A percentile compares a stretch with the other conserved stretches of the same genome.
These are phyloP conservation scores for Tolypocladium nubicola DNA, from an alignment of 2,329 filamentous ascomycete species.

Conservation along the genomic window DNA sequence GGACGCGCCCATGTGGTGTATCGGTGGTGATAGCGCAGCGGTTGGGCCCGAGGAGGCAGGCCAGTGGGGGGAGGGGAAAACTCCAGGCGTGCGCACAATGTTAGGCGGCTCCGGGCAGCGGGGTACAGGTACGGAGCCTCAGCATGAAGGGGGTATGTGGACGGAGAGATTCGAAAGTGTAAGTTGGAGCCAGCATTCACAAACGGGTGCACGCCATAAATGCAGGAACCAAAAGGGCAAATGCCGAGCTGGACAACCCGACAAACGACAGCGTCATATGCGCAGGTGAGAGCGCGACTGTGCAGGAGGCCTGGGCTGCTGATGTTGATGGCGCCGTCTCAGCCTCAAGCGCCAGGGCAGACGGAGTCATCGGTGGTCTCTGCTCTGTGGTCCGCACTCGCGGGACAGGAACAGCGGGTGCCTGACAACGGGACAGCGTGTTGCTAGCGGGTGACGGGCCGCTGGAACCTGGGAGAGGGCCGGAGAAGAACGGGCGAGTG, in stretches of 20 bases:
- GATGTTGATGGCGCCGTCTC: constrained; percentile 2
- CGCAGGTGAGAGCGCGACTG: constrained; percentile 3
- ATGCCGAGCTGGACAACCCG: constrained; percentile 2
- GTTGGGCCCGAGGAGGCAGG: neutral
- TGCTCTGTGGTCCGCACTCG: neutral
- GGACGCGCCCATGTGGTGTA: constrained; percentile 1
- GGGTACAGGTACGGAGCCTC: neutral
- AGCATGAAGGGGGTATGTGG: too few species aligned
- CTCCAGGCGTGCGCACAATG: neutral
- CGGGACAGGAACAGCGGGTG: neutral
- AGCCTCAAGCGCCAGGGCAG: neutral
- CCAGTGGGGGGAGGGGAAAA: constrained; percentile 1
- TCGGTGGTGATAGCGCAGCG: neutral
- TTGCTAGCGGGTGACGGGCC: neutral
- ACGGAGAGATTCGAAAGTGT: neutral
- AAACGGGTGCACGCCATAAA: constrained; percentile 10
- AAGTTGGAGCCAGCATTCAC: neutral
- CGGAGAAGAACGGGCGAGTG: neutral
- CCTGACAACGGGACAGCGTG: neutral
- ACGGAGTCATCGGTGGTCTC: neutral
- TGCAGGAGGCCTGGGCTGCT: constrained; percentile 5
- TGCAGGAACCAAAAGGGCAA: constrained; percentile 13
- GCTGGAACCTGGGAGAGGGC: neutral
- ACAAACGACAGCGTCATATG: constrained; percentile 4
- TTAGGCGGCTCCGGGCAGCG: neutral